phyloP scores from a whole-genome alignment of 345 rosid species.

The Garcia nutans region DNA sequence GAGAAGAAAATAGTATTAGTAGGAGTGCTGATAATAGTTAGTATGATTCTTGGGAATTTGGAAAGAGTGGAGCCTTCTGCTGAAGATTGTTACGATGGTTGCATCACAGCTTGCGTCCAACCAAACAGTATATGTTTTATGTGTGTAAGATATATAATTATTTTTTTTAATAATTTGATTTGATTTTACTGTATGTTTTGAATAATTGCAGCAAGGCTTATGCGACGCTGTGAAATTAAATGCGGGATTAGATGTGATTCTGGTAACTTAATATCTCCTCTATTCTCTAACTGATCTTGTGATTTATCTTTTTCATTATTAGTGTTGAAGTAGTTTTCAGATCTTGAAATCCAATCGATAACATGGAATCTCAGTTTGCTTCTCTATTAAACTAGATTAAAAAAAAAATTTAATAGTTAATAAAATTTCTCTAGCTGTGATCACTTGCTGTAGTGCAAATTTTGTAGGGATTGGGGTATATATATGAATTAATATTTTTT shows the following conservation, averaged over 20 bases:
- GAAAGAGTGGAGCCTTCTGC: neutral
- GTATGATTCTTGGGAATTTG: neutral
- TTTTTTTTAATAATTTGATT: neutral
- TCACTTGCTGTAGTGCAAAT: too few relatives aligned
- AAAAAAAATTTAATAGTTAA: too few relatives aligned
- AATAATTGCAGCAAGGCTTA: conserved; percentile 4
- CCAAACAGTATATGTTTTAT: neutral
- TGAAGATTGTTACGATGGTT: conserved; percentile 15
- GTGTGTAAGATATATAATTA: neutral
- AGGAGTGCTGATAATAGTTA: neutral
- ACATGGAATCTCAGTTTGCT: too few relatives aligned
- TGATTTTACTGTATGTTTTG: neutral
- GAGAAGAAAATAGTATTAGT: neutral
- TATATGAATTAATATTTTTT: too few relatives aligned
- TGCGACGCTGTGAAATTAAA: conserved; percentile 17
- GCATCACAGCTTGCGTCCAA: conserved; percentile 22
- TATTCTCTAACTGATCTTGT: neutral
- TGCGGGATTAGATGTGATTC: conserved; percentile 11
- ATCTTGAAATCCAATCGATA: too few relatives aligned
- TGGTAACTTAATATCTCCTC: neutral
- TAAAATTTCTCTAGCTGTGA: too few relatives aligned
- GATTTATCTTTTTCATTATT: neutral
- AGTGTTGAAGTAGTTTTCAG: too few relatives aligned
- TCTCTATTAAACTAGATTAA: too few relatives aligned
- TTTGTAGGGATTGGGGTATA: too few relatives aligned